Base-by-base conservation (phyloP, 768 basidiomycete genomes). In the Ramaria rubella region DNA sequence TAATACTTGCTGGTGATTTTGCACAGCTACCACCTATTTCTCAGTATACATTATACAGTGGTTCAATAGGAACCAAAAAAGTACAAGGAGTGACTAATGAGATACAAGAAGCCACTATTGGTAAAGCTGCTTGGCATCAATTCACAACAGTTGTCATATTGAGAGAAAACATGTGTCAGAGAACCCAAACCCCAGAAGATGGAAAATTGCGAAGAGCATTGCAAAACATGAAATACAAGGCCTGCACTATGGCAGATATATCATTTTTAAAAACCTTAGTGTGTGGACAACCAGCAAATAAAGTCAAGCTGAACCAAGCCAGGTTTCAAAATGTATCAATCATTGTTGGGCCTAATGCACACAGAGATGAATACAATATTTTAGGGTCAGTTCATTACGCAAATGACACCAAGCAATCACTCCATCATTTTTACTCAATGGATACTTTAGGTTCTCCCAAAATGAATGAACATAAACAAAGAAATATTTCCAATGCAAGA, bases 61-160 rank as follows among this genome's bases (percentile, higher is more conserved):
- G n/a, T n/a, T n/a, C n/a, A n/a, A n/a, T n/a, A n/a, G n/a, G n/a
- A n/a, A n/a, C n/a, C n/a, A n/a, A n/a, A n/a, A n/a, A n/a, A n/a
- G 45, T 62, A 50, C 43, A 30, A 57, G 51, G 14, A 38, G 21
- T 5, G 49, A 62, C 9, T 67, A 72, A 50, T 57, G 68, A 34
- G 42, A 31, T 11, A 49, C 62, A 0, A 61, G 69, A 12, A 67
- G 69, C 4, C n/a, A n/a, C n/a, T n/a, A n/a, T n/a, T n/a, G n/a
- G n/a, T n/a, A n/a, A n/a, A n/a, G n/a, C n/a, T n/a, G 68, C 65
- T 11, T 72, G 71, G 73, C 69, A 70, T 56, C 70, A 71, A 55
- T 48, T 74, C 19, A 70, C 67, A 11, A 69, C 64, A 7, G 71
- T 72, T 17, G 69, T 74, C 5, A 70, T 73, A 0, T 53, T 74